phyloP scores from a whole-genome alignment of 352 stramenopile species.

The Phytopythium helicoides region DNA sequence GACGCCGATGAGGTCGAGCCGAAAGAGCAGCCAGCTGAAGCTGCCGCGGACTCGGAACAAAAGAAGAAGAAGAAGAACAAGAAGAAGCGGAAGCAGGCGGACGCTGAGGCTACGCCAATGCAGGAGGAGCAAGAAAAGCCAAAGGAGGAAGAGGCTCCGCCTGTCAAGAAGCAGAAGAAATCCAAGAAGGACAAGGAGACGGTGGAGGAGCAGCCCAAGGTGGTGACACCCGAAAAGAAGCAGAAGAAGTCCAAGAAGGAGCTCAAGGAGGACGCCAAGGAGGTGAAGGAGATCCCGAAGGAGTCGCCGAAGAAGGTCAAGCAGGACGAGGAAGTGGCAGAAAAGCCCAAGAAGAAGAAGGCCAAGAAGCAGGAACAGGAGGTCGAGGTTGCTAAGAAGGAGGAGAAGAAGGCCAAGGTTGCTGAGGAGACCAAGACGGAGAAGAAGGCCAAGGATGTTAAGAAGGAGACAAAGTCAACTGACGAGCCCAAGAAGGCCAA shows the following conservation, averaged over 20 bases:
- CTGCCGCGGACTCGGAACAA: conserved; percentile 32
- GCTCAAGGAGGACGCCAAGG: conserved; percentile 11
- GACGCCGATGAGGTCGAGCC: conserved; percentile 28
- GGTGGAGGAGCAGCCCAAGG: conserved; percentile 11
- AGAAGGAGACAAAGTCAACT: conserved; percentile 15
- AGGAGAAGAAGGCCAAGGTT: conserved; percentile 23
- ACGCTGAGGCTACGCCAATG: neutral
- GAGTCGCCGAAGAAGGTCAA: conserved; percentile 9
- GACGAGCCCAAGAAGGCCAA: conserved; percentile 16
- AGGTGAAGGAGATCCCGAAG: neutral
- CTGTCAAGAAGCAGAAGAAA: conserved; percentile 55
- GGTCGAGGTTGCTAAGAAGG: conserved; percentile 6
- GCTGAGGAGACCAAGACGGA: conserved; percentile 43
- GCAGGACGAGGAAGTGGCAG: conserved; percentile 11
- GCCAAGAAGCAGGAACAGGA: conserved; percentile 18
- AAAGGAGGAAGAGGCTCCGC: conserved; percentile 8
- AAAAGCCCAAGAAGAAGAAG: conserved; percentile 8
- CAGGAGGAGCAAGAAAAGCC: conserved; percentile 31
- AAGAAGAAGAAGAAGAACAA: conserved; percentile 18
- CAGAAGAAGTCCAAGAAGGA: conserved; percentile 42
- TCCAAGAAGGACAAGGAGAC: conserved; percentile 24
- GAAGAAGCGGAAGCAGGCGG: conserved; percentile 6
- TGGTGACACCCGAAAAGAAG: conserved; percentile 16
- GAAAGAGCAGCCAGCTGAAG: conserved; percentile 5
- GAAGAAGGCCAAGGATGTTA: conserved; percentile 11